Percentiles rank a stretch among this genome's conserved stretches.
Evolutionary conservation across 1,284 basidiomycete species (phyloP).

Genomic region (Lentinula novae-zelandiae): DNA sequence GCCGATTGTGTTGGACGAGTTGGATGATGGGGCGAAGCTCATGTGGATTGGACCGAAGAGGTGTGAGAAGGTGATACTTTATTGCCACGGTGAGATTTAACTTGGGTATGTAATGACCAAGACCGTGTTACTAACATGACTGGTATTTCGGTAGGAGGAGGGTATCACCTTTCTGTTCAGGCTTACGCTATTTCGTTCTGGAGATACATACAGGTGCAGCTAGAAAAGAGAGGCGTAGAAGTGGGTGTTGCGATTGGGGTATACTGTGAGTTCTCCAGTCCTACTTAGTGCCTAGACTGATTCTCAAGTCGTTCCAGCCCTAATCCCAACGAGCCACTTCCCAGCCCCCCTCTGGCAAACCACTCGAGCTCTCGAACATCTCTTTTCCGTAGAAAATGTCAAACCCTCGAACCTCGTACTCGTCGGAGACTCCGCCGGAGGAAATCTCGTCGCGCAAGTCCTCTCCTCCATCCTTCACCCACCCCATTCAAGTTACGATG

Average conservation of each 20-base stretch:
- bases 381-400: slow-evolving; percentile 29
- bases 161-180: slow-evolving; percentile 7
- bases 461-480: slow-evolving; percentile 31
- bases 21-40: slow-evolving; percentile 22
- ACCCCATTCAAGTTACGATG: slow-evolving; percentile 15
- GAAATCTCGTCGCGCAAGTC: slow-evolving; percentile 40
- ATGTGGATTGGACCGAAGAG: slow-evolving; percentile 35
- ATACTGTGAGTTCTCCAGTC: slow-evolving; percentile 10
- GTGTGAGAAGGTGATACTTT: slow-evolving; percentile 32
- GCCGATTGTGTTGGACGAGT: slow-evolving; percentile 24
- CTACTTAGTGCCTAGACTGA: too few species aligned
- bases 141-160: slow-evolving; percentile 12
- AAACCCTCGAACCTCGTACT: slow-evolving; percentile 46
- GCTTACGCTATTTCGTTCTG: slow-evolving; percentile 11
- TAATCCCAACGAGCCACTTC: slow-evolving; percentile 23
- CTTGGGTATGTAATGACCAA: neutral
- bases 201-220: slow-evolving; percentile 14
- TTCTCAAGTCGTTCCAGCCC: slow-evolving; percentile 15
- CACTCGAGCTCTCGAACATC: slow-evolving; percentile 27
- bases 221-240: slow-evolving; percentile 10
- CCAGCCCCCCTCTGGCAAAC: slow-evolving; percentile 34
- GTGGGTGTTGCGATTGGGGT: slow-evolving; percentile 16
- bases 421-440: slow-evolving; percentile 48
- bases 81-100: slow-evolving; percentile 30
- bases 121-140: too few species aligned